Conservation (phyloP, 345 rosid genomes). For the Crucihimalaya himalaica region DNA sequence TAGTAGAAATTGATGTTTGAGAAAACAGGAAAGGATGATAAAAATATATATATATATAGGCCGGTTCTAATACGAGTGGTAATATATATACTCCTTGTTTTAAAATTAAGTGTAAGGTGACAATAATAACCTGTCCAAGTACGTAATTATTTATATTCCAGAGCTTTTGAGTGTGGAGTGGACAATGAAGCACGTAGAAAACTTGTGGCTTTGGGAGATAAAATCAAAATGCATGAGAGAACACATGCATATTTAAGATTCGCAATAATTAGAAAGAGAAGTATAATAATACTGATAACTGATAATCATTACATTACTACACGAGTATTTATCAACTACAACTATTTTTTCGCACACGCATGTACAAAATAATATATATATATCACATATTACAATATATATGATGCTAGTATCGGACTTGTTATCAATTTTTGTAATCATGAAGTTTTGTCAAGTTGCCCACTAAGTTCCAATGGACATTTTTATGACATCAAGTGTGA, state of each 20-base stretch:
- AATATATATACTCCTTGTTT: not conserved
- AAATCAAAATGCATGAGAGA: not conserved
- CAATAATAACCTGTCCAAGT: not conserved
- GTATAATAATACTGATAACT: not conserved
- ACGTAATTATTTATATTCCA: constrained; percentile 4
- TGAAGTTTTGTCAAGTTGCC: constrained; percentile 11
- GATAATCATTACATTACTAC: not conserved
- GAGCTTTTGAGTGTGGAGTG: constrained; percentile 12
- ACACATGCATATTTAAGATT: constrained; percentile 7
- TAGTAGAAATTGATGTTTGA: not conserved
- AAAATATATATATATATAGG: too few species aligned
- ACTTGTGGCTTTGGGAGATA: not conserved
- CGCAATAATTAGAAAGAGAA: constrained; percentile 10
- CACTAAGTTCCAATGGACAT: constrained; percentile 3
- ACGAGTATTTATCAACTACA: not conserved
- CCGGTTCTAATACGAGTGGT: not conserved
- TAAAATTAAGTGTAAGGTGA: not conserved
- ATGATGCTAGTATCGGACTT: constrained; percentile 2
- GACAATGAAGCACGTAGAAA: not conserved
- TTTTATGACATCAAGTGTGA: constrained; percentile 20
- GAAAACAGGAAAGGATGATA: not conserved
- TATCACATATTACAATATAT: not conserved
- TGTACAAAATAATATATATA: not conserved
- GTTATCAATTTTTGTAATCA: constrained; percentile 14
- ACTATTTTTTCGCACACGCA: not conserved